Evolutionary conservation across 352 stramenopile species (phyloP), one percentile per base, ranked within the genome.

Genomic region (Pythium apleroticum): DNA sequence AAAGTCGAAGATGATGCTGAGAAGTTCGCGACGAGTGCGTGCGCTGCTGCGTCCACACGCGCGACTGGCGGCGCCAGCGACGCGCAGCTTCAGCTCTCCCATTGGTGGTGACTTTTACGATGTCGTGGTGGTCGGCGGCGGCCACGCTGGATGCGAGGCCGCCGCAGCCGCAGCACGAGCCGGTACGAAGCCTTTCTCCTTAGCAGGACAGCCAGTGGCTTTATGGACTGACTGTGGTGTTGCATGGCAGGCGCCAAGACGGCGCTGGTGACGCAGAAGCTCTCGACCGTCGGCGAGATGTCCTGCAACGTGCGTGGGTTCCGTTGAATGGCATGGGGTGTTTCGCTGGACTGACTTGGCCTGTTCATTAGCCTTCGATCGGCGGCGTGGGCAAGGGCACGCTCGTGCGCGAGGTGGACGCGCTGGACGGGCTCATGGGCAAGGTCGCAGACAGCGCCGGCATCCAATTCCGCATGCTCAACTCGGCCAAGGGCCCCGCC

Each of bases 301-400:
- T 98, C 88, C 15, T 99, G 97, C 85, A 99, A 99, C 77, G 88
- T 96, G 78, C 27, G 79, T 77, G 14, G 2, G 4, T 50, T 24
- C 15, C 6, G 11, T 17, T 25, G 12, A 41, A n/a, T n/a, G n/a
- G n/a, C n/a, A n/a, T n/a, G n/a, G n/a, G n/a, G n/a, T n/a, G n/a
- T n/a, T n/a, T n/a, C n/a, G n/a, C n/a, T n/a, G n/a, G n/a, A n/a
- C n/a, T n/a, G n/a, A n/a, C n/a, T n/a, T n/a, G n/a, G n/a, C n/a
- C n/a, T 30, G 27, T 19, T 65, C 31, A 4, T 5, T 27, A 96
- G 86, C 97, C 97, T 25, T 98, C 87, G 30, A 99, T 99, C 58
- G 97, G 97, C 35, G 98, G 98, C 9, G 98, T 99, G 12, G 97
- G 97, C 30, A 99, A 99, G 81, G 97, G 97, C 28, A 98, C 98